phyloP scores from a whole-genome alignment of 352 stramenopile species.

The Achlya hypogyna region DNA sequence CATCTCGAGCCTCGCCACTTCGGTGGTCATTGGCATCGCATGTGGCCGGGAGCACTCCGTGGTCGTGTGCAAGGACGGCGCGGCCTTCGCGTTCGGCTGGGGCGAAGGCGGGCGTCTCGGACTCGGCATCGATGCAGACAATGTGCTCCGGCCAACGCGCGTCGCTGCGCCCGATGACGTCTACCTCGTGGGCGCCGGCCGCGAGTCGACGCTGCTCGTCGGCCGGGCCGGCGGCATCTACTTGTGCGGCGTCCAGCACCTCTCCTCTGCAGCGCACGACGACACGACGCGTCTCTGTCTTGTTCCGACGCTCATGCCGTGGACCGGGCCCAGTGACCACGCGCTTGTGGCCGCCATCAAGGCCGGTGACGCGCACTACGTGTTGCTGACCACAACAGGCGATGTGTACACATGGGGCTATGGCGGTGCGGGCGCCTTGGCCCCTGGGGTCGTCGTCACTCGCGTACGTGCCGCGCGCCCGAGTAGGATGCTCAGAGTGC shows the following conservation, averaged over 20 bases:
- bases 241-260: not conserved
- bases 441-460: not conserved
- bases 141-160: not conserved
- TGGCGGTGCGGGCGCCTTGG: not conserved
- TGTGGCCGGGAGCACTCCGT: conserved; percentile 7
- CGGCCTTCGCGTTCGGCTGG: conserved; percentile 1
- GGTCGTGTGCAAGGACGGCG: not conserved
- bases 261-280: not conserved
- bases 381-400: not conserved
- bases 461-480: no score
- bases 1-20: not conserved
- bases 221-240: not conserved
- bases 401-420: not conserved
- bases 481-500: not conserved
- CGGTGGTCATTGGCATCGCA: not conserved
- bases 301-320: not conserved
- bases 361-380: conserved; percentile 5
- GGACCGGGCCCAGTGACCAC: not conserved
- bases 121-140: not conserved
- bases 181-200: conserved; percentile 4
- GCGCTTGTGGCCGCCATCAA: not conserved
- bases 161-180: not conserved
- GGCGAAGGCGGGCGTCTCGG: conserved; percentile 12
- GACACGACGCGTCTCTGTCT: not conserved
- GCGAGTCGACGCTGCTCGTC: conserved; percentile 7